Evolutionary conservation across 1,284 basidiomycete species (phyloP).

Genomic region (Cutaneotrichosporon sp.): DNA sequence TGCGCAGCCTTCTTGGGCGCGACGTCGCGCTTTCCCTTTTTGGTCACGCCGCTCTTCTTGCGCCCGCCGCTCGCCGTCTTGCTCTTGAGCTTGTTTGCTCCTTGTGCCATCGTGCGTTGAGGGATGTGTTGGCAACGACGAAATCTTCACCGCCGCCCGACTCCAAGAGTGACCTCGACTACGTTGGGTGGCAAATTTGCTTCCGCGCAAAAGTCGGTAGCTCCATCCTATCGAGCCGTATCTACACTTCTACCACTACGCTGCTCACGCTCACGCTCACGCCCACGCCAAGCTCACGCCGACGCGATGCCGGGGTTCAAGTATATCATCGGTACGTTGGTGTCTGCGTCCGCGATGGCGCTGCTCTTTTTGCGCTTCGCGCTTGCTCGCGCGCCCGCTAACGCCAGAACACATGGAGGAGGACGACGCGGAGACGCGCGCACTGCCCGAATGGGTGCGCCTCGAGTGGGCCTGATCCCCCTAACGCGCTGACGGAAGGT

Average conservation of each 20-base stretch:
- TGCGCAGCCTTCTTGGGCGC: slow-evolving; percentile 38
- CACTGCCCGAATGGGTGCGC: slow-evolving; percentile 76
- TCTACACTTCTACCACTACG: no score
- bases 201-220: slow-evolving; percentile 3
- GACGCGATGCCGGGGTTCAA: slow-evolving; percentile 27
- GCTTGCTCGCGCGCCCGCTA: background rate
- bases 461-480: slow-evolving; percentile 59
- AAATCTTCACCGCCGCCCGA: background rate
- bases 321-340: slow-evolving; percentile 43
- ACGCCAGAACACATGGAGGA: slow-evolving; percentile 87
- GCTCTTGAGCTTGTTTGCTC: slow-evolving; percentile 34
- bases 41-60: slow-evolving; percentile 37
- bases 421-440: slow-evolving; percentile 66
- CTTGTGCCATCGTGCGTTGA: slow-evolving; percentile 40
- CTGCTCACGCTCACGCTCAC: no score
- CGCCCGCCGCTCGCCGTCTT: slow-evolving; percentile 33
- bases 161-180: background rate
- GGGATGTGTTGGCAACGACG: background rate
- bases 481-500: slow-evolving; percentile 24
- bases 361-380: no score
- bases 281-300: no score
- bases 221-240: background rate
- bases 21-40: slow-evolving; percentile 39
- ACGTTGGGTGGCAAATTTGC: slow-evolving; percentile 14
- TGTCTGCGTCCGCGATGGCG: no score